A percentile compares a stretch with the other conserved stretches of the same genome.
Evolutionary conservation across 768 basidiomycete genomes (phyloP).

Genomic region (Rhodocollybia butyracea): DNA sequence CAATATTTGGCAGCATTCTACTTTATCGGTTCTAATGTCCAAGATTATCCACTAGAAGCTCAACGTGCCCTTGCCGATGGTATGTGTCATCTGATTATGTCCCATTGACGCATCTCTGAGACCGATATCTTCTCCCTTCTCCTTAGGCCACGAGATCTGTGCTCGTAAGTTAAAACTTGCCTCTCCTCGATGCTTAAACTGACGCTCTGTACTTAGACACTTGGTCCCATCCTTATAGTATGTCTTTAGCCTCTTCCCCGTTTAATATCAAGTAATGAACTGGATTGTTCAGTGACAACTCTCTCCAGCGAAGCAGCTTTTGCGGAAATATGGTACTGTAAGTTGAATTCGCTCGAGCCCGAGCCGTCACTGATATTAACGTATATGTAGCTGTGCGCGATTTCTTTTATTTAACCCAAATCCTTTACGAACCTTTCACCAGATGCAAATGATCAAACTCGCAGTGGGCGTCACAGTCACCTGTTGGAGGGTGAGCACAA

Average conservation of each 20-base stretch:
- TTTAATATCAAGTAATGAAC: not conserved
- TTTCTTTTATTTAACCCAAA: not conserved
- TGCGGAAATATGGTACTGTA: slow-evolving; percentile 76
- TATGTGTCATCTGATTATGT: not conserved
- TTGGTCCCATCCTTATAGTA: slow-evolving; percentile 57
- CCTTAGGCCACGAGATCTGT: slow-evolving; percentile 49
- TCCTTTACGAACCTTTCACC: slow-evolving; percentile 15
- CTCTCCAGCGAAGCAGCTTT: slow-evolving; percentile 64
- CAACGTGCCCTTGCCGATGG: slow-evolving; percentile 49
- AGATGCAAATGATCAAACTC: slow-evolving; percentile 53
- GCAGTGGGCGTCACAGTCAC: slow-evolving; percentile 53
- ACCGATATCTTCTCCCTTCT: not conserved
- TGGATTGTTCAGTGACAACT: slow-evolving; percentile 44
- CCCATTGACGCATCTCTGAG: not conserved
- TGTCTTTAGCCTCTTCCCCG: slow-evolving; percentile 11
- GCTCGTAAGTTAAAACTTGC: slow-evolving; percentile 42
- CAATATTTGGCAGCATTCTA: slow-evolving; percentile 47
- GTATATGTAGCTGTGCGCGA: slow-evolving; percentile 27
- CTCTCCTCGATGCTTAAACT: not conserved
- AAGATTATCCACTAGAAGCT: slow-evolving; percentile 54
- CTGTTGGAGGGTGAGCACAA: slow-evolving; percentile 50
- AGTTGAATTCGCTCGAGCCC: slow-evolving; percentile 13
- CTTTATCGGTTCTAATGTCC: slow-evolving; percentile 57
- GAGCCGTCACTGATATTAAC: not conserved
- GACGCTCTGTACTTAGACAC: slow-evolving; percentile 30